A percentile compares a stretch with the other conserved stretches of the same genome.
phyloP scores from a whole-genome alignment of 2,329 filamentous ascomycete species.

The Colletotrichum costaricense region DNA sequence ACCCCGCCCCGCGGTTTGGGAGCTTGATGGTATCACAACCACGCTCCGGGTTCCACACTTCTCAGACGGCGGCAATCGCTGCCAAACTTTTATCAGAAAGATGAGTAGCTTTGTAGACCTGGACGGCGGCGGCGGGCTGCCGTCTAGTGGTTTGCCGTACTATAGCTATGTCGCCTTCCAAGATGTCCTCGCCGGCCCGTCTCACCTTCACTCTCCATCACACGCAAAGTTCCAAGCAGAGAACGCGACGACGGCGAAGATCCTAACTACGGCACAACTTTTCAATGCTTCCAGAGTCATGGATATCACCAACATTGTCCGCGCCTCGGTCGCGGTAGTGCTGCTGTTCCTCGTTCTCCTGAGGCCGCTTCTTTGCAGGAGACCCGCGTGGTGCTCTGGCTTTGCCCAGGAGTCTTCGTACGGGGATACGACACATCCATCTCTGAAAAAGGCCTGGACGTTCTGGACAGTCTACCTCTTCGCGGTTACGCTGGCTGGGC shows the following conservation, averaged over 20 bases:
- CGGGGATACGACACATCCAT: conserved; percentile 35
- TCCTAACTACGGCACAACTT: neutral
- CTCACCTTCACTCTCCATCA: neutral
- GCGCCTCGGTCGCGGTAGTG: conserved; percentile 44
- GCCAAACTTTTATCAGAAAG: neutral
- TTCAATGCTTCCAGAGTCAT: conserved; percentile 9
- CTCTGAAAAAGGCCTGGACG: conserved; percentile 47
- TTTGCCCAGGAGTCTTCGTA: conserved; percentile 53
- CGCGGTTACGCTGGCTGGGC: conserved; percentile 46
- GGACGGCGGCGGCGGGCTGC: neutral
- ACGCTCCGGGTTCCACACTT: conserved; percentile 9
- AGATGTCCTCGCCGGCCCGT: conserved; percentile 16
- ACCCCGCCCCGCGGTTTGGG: neutral
- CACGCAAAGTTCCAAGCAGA: neutral
- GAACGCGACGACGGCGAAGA: conserved; percentile 2
- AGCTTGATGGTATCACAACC: conserved; percentile 16
- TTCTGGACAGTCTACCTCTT: conserved; percentile 52
- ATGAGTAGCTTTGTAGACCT: conserved; percentile 22
- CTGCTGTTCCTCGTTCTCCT: conserved; percentile 44
- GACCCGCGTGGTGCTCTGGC: conserved; percentile 54
- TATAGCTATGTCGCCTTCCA: conserved; percentile 28
- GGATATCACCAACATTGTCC: conserved; percentile 37
- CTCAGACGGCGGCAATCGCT: neutral
- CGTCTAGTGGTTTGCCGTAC: neutral
- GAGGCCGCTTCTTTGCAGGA: conserved; percentile 40